Evolutionary conservation across 495 filamentous ascomycete genomes (phyloP), one percentile per base, ranked within the genome.

Genomic region (Podospora didyma): DNA sequence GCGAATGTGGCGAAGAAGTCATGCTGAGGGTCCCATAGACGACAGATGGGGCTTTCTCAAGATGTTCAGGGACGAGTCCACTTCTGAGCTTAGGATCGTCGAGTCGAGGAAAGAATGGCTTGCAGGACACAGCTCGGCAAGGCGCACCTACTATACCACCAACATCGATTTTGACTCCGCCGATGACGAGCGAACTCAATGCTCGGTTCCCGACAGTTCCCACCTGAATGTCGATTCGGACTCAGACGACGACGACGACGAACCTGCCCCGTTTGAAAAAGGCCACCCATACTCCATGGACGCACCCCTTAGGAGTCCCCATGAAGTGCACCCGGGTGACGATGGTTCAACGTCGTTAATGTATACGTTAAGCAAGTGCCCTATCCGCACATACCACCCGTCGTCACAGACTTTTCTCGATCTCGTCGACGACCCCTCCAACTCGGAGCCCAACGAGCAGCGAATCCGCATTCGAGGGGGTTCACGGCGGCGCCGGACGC

Each of bases 41-140:
- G 87, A 92, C 62, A 78, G 85, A 17, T 92, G 88, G 87, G 86
- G 82, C 0, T 82, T 85, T 54, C 72, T 92, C 5, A 80, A 78
- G 2, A 70, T 92, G 1, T 78, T 84, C 21, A 75, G 73, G 46
- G 85, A 91, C 54, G 86, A 92, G 59, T 60, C 65, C 10, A 84
- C 81, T 1, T 79, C 81, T 0, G 65, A 78, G 46, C 71, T 88
- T 16, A 75, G 80, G 45, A 87, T 90, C 45, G 64, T 89, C 7
- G 89, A 93, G 69, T 80, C 82, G 45, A 79, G 89, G 7, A 84
- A 84, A 31, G 89, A 93, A 68, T 92, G 86, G 85, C 76, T 77
- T 17, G 57, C 71, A 21, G 81, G 81, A 3, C 75, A 74, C 49
- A 87, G 83, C 59, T 82, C 76, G 31, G 81, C 85, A 52, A 73